Base-by-base conservation (phyloP, 495 filamentous ascomycete genomes). In the Physcia stellaris region DNA sequence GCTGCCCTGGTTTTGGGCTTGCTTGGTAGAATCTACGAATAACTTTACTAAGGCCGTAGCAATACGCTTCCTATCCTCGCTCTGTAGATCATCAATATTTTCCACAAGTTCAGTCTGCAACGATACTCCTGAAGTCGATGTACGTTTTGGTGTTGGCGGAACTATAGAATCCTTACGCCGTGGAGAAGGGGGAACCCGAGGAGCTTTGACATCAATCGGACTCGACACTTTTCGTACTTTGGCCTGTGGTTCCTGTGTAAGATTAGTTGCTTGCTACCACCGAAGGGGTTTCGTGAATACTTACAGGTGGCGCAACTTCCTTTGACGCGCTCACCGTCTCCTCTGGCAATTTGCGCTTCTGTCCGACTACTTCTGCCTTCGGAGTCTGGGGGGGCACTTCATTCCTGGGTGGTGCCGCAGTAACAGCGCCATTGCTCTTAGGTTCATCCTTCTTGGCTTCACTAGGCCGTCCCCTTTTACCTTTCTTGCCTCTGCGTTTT, bases 151-250 rank as follows among this genome's bases (percentile, higher is more conserved):
- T 12, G 48, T 23, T 10, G 53, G 46, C 23, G 50, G 45, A 12
- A 38, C 46, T 30, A 51, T 45, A 34, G 59, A 60, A 28, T 59
- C 47, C 45, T 69, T 68, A 19, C 48, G 53, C 13, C 51, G 46
- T 15, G 40, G 41, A 32, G 50, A 41, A 32, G 51, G 48, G 24
- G 55, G 39, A 13, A 43, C 9, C 15, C 37, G 28, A 23, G 52
- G 39, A 20, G 50, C 45, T 40, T 51, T 43, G 30, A 35, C 38
- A 18, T 46, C 47, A 11, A 32, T 31, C 4, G 51, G 43, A 16
- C 30, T 52, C 4, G 67, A 66, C 4, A 70, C 58, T 47, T 74
- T 75, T 24, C 71, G 63, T 20, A 65, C 52, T 50, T 77, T 76
- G 43, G 56, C 51, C 12, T 56, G 50, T 11, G 61, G 62, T 43